Percentiles rank a stretch among this genome's conserved stretches.
Evolutionary conservation across 345 rosid species (phyloP).

Genomic region (Hypericum androsaemum): DNA sequence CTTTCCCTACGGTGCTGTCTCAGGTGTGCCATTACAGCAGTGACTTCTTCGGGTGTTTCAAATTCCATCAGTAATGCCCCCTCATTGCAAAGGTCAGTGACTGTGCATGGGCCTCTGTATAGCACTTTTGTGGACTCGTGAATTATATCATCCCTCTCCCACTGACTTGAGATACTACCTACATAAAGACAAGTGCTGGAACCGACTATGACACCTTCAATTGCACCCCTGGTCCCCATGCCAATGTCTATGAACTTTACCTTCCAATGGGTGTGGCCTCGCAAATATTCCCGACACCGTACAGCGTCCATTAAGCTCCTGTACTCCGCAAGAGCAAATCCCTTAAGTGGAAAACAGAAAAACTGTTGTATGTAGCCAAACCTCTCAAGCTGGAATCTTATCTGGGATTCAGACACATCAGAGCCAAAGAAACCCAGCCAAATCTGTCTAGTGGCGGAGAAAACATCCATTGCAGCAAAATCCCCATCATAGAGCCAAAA

Average conservation of each 20-base stretch:
- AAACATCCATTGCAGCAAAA: conserved; percentile 59
- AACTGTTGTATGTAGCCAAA: conserved; percentile 76
- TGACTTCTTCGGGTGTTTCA: conserved; percentile 87
- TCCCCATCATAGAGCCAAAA: conserved; percentile 81
- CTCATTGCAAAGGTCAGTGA: conserved; percentile 66
- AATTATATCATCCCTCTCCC: conserved; percentile 81
- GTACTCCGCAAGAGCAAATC: conserved; percentile 82
- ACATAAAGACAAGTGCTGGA: conserved; percentile 68
- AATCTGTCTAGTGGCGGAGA: conserved; percentile 75
- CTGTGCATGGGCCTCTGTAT: conserved; percentile 67
- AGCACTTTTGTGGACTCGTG: conserved; percentile 79
- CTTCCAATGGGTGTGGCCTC: conserved; percentile 69
- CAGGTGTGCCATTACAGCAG: conserved; percentile 74
- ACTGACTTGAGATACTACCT: conserved; percentile 66
- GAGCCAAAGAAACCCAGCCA: conserved; percentile 77
- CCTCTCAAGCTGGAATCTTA: conserved; percentile 78
- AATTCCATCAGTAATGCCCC: conserved; percentile 84
- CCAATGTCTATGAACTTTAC: conserved; percentile 82
- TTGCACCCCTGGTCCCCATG: conserved; percentile 64
- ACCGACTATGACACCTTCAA: conserved; percentile 76
- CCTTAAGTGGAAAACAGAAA: conserved; percentile 61
- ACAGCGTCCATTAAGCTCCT: conserved; percentile 80
- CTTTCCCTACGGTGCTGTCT: conserved; percentile 57
- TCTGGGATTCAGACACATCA: conserved; percentile 68
- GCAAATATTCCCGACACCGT: conserved; percentile 77